Evolutionary conservation across 2,329 filamentous ascomycete genomes (phyloP), one percentile per base, ranked within the genome.

Genomic region (Aureobasidium sp.): DNA sequence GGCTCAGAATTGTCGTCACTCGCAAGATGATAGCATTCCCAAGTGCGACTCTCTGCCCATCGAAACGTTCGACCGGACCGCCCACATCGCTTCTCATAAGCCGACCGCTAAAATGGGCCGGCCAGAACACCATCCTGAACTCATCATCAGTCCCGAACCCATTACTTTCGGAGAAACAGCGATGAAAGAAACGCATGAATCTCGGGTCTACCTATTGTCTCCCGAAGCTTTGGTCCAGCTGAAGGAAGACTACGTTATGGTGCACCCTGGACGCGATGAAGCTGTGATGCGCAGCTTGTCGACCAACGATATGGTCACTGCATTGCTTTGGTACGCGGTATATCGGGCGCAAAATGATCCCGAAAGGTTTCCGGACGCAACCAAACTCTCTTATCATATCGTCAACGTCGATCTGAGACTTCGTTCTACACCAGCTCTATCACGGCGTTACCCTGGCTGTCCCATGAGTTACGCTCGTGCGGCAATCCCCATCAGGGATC

Each of bases 191-290:
- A 44, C 53, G 29, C 53, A 57, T 24, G 10, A 15, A 46, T 34
- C 39, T n/a, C 53, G 53, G 5, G 53, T 57, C 27, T 57, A 57
- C n/a, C 39, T 13, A 32, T n/a, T 57, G 39, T 44, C 53, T 57
- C 39, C 39, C 9, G n/a, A 57, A 41, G 41, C 37, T 24, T 36
- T 57, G 27, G 53, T 12, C n/a, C 12, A 44, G 27, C 53, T 57
- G 24, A 57, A 46, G 39, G 12, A 44, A 3, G 53, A 57, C 39
- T 57, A 17, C 27, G 12, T 12, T 44, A 13, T 32, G 39, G 26
- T 5, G 12, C 13, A 6, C 5, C 5, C 9, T 20, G 39, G 37
- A 44, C 24, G 36, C 36, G 36, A 15, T 37, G 36, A 15, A 15
- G 36, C 36, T 37, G 36, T 12, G 13, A 37, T 37, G 9, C 36